phyloP scores from a whole-genome alignment of 305 asterid species.

The Plantago coronopus region DNA sequence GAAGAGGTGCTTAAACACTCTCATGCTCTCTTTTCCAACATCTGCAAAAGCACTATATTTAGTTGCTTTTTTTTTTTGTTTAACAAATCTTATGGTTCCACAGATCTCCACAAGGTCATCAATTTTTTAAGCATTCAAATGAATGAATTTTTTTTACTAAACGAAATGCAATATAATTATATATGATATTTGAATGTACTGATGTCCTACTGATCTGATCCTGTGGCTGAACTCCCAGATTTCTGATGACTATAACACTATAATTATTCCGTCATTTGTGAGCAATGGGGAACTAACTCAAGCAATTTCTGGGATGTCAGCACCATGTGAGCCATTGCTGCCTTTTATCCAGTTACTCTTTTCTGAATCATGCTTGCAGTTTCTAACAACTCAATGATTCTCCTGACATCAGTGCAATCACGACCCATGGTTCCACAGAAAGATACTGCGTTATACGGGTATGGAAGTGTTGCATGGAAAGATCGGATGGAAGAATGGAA shows the following conservation, averaged over 20 bases:
- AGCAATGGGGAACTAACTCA: constrained; percentile 35
- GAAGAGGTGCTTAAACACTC: constrained; percentile 56
- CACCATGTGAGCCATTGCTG: constrained; percentile 42
- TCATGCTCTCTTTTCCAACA: background rate
- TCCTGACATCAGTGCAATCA: constrained; percentile 43
- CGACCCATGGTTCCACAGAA: constrained; percentile 84
- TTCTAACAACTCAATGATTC: background rate
- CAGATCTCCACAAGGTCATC: constrained; percentile 1
- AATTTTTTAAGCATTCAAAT: too few species aligned
- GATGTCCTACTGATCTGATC: constrained; percentile 34
- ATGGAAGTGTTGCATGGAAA: constrained; percentile 96
- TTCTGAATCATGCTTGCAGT: background rate
- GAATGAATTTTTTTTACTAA: too few species aligned
- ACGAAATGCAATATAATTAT: background rate
- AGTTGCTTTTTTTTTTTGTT: background rate
- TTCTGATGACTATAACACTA: constrained; percentile 52
- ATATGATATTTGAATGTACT: constrained; percentile 3
- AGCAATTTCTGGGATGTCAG: constrained; percentile 36
- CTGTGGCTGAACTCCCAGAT: constrained; percentile 26
- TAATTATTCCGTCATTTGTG: constrained; percentile 53
- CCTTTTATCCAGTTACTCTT: constrained; percentile 12
- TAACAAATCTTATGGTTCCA: background rate
- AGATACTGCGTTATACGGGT: constrained; percentile 73
- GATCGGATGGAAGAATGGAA: constrained; percentile 92
- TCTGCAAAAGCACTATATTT: background rate